Base-by-base conservation (phyloP, 805 yeast genomes). In the Ogataea allantospora region DNA sequence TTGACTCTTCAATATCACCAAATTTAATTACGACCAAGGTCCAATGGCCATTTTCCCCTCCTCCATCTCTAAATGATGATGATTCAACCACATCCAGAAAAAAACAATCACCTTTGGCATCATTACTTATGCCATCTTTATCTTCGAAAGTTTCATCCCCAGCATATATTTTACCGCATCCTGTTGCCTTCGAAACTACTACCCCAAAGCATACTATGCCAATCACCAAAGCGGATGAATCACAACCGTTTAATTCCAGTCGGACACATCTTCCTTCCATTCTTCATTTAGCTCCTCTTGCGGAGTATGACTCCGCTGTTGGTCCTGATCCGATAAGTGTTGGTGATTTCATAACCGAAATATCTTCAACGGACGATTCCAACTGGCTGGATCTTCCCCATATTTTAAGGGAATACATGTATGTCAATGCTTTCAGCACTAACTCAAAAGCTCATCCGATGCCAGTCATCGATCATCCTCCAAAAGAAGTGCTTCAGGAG, bases 321-420 rank as follows among this genome's bases (percentile, higher is more conserved):
- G 31, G 38, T 6, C 29, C 44, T 7, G 54, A 53, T n/a, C 48
- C 46, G 3, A 13, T 40, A 16, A 37, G 32, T 15, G 43, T 40
- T 16, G 43, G 35, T 12, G 48, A 48, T 12, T 43, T 47, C 30
- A 42, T 43, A 5, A 23, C 31, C 10, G 34, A 43, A 19, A 35
- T 21, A 2, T 22, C 30, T 7, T 25, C 33, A 11, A 33, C 34
- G 14, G 16, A 31, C 27, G 42, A 42, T 6, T 47, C 44, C 27
- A 40, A 38, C 17, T 50, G 40, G 18, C 21, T 50, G 22, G 65
- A 62, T 15, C 49, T 64, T 4, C 63, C 60, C 19, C 50, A 52
- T 17, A 63, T 67, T 4, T 48, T 66, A 27, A 48, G 68, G 37
- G 70, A 65, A 30, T 65, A 60, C 35, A 64, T 66, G 68, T 64